Conservation (phyloP, 2,329 filamentous ascomycete genomes). For the Cladosporium sp. region DNA sequence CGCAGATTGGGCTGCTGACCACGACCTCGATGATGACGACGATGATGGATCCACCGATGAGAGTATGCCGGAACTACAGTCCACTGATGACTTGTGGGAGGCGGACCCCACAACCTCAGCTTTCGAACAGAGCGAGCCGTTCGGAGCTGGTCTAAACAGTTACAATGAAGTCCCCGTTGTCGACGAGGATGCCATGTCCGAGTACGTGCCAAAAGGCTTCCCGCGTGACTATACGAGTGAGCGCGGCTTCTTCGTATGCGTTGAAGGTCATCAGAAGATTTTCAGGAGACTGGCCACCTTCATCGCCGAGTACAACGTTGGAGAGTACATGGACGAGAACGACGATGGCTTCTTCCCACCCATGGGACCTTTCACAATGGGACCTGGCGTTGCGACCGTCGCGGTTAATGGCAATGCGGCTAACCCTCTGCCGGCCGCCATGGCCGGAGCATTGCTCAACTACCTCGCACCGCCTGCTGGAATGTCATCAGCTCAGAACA, state of each 20-base stretch:
- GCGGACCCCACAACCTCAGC: not conserved
- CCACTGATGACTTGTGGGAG: conserved; percentile 6
- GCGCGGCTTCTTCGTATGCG: conserved; percentile 28
- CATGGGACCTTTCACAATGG: not conserved
- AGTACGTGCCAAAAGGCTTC: conserved; percentile 5
- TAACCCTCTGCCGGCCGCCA: not conserved
- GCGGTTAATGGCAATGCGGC: not conserved
- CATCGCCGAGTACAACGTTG: conserved; percentile 30
- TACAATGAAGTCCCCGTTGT: not conserved
- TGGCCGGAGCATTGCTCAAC: not conserved
- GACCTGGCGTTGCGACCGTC: not conserved
- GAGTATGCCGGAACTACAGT: conserved; percentile 20
- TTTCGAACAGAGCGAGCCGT: not conserved
- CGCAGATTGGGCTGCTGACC: not conserved
- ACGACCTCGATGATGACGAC: conserved; percentile 5
- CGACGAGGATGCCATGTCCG: conserved; percentile 9
- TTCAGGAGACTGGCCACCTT: conserved; percentile 24
- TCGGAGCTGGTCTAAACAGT: not conserved
- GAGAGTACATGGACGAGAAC: conserved; percentile 11
- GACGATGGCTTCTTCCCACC: not conserved
- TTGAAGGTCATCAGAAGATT: conserved; percentile 23
- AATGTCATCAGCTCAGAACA: not conserved
- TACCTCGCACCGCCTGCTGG: not conserved
- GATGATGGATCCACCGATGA: conserved; percentile 5
- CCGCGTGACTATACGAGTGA: conserved; percentile 11